These are phyloP conservation scores for Thelonectria olida DNA, from an alignment of 2,329 filamentous ascomycete genomes.

Conservation along the genomic window DNA sequence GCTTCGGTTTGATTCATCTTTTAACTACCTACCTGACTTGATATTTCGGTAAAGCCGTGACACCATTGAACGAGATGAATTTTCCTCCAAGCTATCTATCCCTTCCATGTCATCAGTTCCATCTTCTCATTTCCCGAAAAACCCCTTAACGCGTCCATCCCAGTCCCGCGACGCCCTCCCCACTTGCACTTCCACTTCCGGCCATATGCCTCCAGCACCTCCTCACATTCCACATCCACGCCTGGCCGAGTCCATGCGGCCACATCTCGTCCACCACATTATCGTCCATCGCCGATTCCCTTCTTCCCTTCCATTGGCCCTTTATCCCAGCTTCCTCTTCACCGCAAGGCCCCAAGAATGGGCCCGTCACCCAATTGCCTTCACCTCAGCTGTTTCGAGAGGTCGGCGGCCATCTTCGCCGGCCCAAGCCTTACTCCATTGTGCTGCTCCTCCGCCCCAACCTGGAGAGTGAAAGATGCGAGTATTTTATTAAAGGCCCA, in stretches of 20 bases:
- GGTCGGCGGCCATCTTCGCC: not conserved
- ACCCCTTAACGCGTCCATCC: constrained; percentile 16
- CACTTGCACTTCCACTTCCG: constrained; percentile 5
- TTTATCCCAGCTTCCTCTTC: not conserved
- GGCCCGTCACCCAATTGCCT: not conserved
- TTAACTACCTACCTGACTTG: no score
- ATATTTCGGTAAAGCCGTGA: no score
- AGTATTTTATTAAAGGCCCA: constrained; percentile 34
- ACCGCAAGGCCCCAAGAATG: not conserved
- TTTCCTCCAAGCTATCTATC: no score
- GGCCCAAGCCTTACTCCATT: constrained; percentile 6
- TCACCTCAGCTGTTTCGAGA: not conserved
- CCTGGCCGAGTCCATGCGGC: constrained; percentile 33
- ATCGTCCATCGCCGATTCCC: not conserved
- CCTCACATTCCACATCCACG: not conserved
- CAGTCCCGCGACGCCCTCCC: constrained; percentile 8
- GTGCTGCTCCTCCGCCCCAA: not conserved
- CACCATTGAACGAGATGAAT: no score
- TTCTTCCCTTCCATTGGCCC: constrained; percentile 1
- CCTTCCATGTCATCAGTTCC: no score
- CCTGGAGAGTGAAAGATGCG: not conserved
- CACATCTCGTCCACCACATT: constrained; percentile 2
- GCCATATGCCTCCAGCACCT: not conserved
- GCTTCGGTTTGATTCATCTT: no score
- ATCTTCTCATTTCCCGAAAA: no score